These are phyloP conservation scores for Pseudogymnoascus pannorum DNA, from an alignment of 2,329 filamentous ascomycete species.

Conservation along the genomic window DNA sequence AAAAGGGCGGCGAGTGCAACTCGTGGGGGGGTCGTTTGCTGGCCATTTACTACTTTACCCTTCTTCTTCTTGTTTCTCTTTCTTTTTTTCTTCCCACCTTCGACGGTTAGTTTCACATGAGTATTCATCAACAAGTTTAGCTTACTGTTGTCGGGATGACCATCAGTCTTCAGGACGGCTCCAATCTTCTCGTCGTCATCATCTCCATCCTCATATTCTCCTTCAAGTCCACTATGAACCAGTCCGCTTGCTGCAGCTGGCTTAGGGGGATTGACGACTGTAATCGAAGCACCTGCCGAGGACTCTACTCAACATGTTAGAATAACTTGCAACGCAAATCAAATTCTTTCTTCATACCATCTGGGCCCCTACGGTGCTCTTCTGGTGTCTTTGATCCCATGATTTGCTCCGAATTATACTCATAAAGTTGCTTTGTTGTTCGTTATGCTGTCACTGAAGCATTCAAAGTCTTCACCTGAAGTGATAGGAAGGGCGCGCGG, in stretches of 20 bases:
- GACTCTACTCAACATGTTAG: not conserved
- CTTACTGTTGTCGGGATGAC: not conserved
- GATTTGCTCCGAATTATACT: not conserved
- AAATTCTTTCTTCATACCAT: not conserved
- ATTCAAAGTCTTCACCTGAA: not conserved
- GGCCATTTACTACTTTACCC: conserved; percentile 44
- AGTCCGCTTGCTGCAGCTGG: not conserved
- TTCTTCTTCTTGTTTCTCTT: conserved; percentile 70
- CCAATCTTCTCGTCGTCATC: not conserved
- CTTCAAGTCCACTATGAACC: not conserved
- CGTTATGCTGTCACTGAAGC: not conserved
- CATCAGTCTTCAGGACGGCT: not conserved
- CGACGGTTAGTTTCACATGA: conserved; percentile 33
- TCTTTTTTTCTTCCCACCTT: conserved; percentile 66
- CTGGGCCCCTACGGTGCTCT: not conserved
- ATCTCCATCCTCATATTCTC: conserved; percentile 24
- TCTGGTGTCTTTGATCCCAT: conserved; percentile 6
- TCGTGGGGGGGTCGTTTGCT: conserved; percentile 67
- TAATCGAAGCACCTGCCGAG: not conserved
- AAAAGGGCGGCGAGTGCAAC: conserved; percentile 66
- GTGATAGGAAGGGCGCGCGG: not conserved
- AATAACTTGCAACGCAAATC: not conserved
- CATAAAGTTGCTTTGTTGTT: not conserved
- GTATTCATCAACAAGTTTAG: conserved; percentile 26
- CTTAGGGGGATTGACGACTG: not conserved